Evolutionary conservation across 1,284 basidiomycete genomes (phyloP).

Genomic region (Apiotrichum montevideense): DNA sequence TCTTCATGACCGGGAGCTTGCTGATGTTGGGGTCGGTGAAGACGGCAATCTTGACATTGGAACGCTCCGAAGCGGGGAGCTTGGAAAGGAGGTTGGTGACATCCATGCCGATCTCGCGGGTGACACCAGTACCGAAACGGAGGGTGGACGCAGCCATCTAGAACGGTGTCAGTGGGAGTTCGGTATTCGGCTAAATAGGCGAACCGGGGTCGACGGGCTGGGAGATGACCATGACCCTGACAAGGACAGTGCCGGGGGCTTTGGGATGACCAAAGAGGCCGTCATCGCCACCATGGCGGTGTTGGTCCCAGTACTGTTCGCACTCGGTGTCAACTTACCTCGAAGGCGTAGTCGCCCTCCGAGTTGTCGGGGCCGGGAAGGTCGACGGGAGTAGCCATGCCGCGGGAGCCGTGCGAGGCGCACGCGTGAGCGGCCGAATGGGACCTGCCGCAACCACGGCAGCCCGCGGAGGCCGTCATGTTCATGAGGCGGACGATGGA

Average conservation of each 20-base stretch:
- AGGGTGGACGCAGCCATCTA: conserved; percentile 87
- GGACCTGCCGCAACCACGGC: conserved; percentile 39
- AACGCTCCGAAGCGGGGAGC: conserved; percentile 25
- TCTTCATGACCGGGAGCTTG: conserved; percentile 73
- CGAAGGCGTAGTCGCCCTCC: conserved; percentile 92
- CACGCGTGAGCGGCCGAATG: conserved; percentile 23
- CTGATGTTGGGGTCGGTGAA: conserved; percentile 86
- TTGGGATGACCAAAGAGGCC: too few species aligned
- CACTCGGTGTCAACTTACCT: conserved; percentile 53
- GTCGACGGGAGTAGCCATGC: conserved; percentile 73
- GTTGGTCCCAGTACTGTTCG: too few species aligned
- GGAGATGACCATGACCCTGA: not conserved
- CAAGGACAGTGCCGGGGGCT: too few species aligned
- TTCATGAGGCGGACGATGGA: conserved; percentile 35
- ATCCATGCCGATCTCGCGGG: conserved; percentile 69
- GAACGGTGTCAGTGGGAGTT: conserved; percentile 6
- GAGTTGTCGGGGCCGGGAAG: conserved; percentile 46
- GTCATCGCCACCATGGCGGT: too few species aligned
- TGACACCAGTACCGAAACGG: conserved; percentile 82
- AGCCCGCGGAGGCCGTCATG: conserved; percentile 37
- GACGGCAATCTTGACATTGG: conserved; percentile 67
- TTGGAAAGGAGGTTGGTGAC: conserved; percentile 32
- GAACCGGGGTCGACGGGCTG: not conserved
- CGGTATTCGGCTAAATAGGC: not conserved
- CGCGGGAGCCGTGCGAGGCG: conserved; percentile 14